phyloP scores from a whole-genome alignment of 345 rosid species.

The Citrus sp. region DNA sequence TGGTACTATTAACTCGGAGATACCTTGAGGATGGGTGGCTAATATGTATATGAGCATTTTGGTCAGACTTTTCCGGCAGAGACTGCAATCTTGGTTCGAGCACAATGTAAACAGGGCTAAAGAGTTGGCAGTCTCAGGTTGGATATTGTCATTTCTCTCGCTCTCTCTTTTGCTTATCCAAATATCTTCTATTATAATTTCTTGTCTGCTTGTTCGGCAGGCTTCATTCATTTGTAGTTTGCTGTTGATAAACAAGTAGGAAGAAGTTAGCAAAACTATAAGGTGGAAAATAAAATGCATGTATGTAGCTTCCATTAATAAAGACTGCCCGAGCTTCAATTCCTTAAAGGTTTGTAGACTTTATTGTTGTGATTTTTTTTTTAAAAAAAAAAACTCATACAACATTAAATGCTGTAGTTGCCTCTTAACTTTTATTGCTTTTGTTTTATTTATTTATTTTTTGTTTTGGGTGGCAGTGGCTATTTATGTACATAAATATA shows the following conservation, averaged over 20 bases:
- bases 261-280: constrained; percentile 15
- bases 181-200: neutral
- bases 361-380: neutral
- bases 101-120: neutral
- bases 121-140: constrained; percentile 31
- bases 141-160: neutral
- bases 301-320: neutral
- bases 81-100: constrained; percentile 10
- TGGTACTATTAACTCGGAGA: constrained; percentile 15
- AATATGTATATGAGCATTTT: constrained; percentile 5
- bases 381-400: neutral
- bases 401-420: neutral
- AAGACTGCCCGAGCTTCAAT: neutral
- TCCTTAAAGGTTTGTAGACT: constrained; percentile 22
- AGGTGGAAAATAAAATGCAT: constrained; percentile 3
- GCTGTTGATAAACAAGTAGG: constrained; percentile 23
- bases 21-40: constrained; percentile 14
- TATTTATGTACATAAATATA: constrained; percentile 15
- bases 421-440: neutral
- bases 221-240: constrained; percentile 6
- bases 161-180: neutral
- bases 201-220: constrained; percentile 12
- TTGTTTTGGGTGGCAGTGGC: constrained; percentile 17
- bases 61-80: neutral
- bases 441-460: neutral